Conservation (phyloP, 495 filamentous ascomycete species). For the Platismatia glauca region DNA sequence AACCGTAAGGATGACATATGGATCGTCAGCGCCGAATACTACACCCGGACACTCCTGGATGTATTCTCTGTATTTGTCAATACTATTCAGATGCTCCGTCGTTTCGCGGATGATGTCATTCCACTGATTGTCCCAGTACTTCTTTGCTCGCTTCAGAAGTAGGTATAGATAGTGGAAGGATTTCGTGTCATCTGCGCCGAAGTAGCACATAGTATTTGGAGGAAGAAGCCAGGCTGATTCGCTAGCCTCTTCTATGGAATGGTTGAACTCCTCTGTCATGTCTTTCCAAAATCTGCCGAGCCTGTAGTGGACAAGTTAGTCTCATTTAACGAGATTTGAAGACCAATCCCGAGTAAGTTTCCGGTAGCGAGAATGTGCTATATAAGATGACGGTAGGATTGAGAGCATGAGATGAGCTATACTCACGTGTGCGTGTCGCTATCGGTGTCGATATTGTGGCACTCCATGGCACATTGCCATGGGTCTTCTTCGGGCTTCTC, state of each 20-base stretch:
- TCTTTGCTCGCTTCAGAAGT: background rate
- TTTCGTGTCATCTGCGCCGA: background rate
- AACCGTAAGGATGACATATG: conserved; percentile 2
- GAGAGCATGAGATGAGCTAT: background rate
- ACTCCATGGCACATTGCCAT: background rate
- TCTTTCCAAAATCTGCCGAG: background rate
- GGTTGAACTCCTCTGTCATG: background rate
- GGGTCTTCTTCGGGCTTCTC: background rate
- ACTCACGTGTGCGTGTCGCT: background rate
- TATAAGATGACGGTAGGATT: background rate
- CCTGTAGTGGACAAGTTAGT: background rate
- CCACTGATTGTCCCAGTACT: conserved; percentile 7
- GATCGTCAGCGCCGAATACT: background rate
- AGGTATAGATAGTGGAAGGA: background rate
- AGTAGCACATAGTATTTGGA: background rate
- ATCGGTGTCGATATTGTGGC: background rate
- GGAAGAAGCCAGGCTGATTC: background rate
- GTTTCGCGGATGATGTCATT: conserved; percentile 6
- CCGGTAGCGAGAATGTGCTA: no score
- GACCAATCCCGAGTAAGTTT: no score
- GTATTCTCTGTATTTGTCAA: background rate
- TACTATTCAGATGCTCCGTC: background rate
- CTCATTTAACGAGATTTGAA: background rate
- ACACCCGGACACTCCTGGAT: background rate
- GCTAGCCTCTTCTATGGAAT: background rate